Evolutionary conservation across 1,284 basidiomycete genomes (phyloP).

Genomic region (Cerioporus squamosus): DNA sequence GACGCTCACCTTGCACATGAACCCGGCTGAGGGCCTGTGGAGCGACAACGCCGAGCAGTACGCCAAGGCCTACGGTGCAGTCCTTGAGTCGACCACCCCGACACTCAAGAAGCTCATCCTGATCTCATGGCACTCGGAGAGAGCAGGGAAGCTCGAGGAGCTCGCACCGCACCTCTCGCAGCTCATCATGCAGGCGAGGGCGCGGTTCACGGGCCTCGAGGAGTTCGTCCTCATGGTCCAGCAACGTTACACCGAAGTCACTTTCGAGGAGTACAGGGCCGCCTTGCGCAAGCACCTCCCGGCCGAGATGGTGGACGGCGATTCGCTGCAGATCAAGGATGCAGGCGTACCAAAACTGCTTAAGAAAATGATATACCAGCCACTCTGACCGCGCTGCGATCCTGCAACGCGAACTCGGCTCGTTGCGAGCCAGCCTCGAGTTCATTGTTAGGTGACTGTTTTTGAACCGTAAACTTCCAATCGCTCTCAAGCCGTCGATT

Average conservation of each 20-base stretch:
- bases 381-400: too few relatives aligned
- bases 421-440: too few relatives aligned
- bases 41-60: background rate
- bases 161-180: background rate
- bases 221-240: background rate
- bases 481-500: too few relatives aligned
- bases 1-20: background rate
- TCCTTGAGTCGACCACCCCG: background rate
- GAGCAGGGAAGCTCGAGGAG: background rate
- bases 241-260: background rate
- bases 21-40: background rate
- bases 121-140: background rate
- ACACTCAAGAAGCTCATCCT: background rate
- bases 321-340: too few relatives aligned
- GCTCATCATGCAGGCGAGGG: background rate
- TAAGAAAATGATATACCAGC: too few relatives aligned
- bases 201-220: background rate
- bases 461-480: too few relatives aligned
- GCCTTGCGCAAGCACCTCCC: background rate
- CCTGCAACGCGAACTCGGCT: too few relatives aligned
- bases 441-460: too few relatives aligned
- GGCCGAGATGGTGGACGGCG: background rate
- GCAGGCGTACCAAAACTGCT: too few relatives aligned
- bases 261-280: background rate
- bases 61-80: background rate